phyloP scores from a whole-genome alignment of 306 rosid species.

The Carpinus viminea region DNA sequence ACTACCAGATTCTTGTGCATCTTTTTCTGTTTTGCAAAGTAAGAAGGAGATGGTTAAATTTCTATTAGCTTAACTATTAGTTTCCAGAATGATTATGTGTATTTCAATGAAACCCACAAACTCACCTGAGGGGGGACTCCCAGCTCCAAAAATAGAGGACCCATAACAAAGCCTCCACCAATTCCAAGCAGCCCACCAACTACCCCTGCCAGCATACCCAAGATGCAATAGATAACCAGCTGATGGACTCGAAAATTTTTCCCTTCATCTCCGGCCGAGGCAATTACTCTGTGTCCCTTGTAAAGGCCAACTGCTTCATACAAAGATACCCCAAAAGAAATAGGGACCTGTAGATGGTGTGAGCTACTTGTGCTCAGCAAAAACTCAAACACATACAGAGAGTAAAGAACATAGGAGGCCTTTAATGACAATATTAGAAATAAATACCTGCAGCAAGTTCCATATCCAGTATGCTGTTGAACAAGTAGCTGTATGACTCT shows the following conservation, averaged over 20 bases:
- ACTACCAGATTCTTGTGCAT: background rate
- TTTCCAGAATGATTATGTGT: background rate
- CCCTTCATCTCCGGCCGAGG: slow-evolving; percentile 62
- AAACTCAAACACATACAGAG: slow-evolving; percentile 3
- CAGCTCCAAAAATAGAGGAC: slow-evolving; percentile 85
- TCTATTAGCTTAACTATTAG: background rate
- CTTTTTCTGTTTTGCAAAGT: background rate
- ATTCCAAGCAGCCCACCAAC: slow-evolving; percentile 93
- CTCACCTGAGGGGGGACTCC: slow-evolving; percentile 93
- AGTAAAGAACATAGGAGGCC: slow-evolving; percentile 12
- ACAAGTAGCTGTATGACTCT: slow-evolving; percentile 61
- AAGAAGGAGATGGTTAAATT: background rate
- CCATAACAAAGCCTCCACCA: slow-evolving; percentile 98
- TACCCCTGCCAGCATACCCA: slow-evolving; percentile 73
- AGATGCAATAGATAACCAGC: slow-evolving; percentile 53
- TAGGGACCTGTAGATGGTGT: slow-evolving; percentile 61
- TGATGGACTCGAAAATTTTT: slow-evolving; percentile 46
- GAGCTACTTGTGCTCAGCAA: background rate
- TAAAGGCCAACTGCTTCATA: slow-evolving; percentile 76
- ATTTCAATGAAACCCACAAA: slow-evolving; percentile 15
- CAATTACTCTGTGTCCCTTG: slow-evolving; percentile 59
- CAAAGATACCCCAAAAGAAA: slow-evolving; percentile 66
- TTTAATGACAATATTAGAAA: slow-evolving; percentile 18
- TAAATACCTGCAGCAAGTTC: slow-evolving; percentile 85
- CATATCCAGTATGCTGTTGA: slow-evolving; percentile 70